Percentiles rank a stretch among this genome's conserved stretches.
Conservation (phyloP, 345 rosid genomes). For the Adansonia digitata region DNA sequence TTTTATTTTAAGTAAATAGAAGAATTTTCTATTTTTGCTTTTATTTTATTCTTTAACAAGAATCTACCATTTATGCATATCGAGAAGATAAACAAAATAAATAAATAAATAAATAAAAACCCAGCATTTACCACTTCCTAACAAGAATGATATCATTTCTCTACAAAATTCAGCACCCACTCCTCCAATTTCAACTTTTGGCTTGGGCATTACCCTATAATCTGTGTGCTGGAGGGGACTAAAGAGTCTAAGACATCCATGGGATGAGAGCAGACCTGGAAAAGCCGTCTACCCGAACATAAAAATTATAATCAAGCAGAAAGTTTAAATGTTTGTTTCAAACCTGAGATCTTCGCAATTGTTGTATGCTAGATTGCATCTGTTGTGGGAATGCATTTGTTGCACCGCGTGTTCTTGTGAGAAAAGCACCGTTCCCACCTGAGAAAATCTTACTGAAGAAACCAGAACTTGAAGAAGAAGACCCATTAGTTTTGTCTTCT, state of each 20-base stretch:
- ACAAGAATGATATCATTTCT: too few relatives aligned
- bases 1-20: too few relatives aligned
- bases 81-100: too few relatives aligned
- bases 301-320: not conserved
- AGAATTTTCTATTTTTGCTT: too few relatives aligned
- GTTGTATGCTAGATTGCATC: slow-evolving; percentile 26
- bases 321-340: too few relatives aligned
- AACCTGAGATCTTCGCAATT: slow-evolving; percentile 14
- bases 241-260: not conserved
- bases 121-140: too few relatives aligned
- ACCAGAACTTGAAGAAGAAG: slow-evolving; percentile 25
- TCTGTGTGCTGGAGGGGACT: not conserved
- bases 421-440: slow-evolving; percentile 18
- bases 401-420: slow-evolving; percentile 36
- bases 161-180: not conserved
- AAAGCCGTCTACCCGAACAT: not conserved
- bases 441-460: not conserved
- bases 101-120: too few relatives aligned
- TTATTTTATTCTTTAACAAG: too few relatives aligned
- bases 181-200: not conserved
- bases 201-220: too few relatives aligned
- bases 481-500: slow-evolving; percentile 21
- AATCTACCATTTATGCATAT: too few relatives aligned
- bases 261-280: not conserved
- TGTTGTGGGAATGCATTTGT: slow-evolving; percentile 27